A percentile compares a stretch with the other conserved stretches of the same genome.
These are phyloP conservation scores for Ganoderma boninense DNA, from an alignment of 1,284 basidiomycete species.

Conservation along the genomic window DNA sequence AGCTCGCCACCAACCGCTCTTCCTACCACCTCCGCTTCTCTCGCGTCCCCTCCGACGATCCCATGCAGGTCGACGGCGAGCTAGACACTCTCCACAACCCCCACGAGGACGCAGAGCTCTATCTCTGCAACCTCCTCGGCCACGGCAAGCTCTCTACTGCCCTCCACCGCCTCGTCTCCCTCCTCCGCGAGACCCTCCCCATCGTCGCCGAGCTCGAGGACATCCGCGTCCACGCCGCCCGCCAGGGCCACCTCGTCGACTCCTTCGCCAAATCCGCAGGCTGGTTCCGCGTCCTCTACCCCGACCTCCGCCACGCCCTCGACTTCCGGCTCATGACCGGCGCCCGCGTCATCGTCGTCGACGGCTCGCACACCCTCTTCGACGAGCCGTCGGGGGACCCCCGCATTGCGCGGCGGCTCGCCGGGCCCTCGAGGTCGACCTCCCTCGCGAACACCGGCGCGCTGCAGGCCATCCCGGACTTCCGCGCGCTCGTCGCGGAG, in stretches of 20 bases:
- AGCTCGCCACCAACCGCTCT: slow-evolving; percentile 67
- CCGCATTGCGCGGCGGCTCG: slow-evolving; percentile 9
- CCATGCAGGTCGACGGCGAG: slow-evolving; percentile 28
- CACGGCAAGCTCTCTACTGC: slow-evolving; percentile 70
- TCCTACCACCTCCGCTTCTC: slow-evolving; percentile 80
- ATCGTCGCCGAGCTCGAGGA: slow-evolving; percentile 75
- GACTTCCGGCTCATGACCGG: slow-evolving; percentile 79
- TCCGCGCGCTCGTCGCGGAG: slow-evolving; percentile 57
- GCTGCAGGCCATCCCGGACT: slow-evolving; percentile 69
- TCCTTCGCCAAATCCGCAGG: slow-evolving; percentile 79
- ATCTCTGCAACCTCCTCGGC: slow-evolving; percentile 68
- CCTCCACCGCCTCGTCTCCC: slow-evolving; percentile 66
- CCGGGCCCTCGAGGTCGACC: slow-evolving; percentile 1
- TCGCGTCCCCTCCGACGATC: slow-evolving; percentile 47
- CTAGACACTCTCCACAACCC: slow-evolving; percentile 57
- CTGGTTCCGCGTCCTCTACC: slow-evolving; percentile 81
- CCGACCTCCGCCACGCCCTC: slow-evolving; percentile 75
- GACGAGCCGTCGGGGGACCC: slow-evolving; percentile 34
- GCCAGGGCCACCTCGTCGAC: slow-evolving; percentile 58
- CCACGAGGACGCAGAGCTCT: slow-evolving; percentile 78
- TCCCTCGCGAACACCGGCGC: slow-evolving; percentile 42
- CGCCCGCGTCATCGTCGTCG: slow-evolving; percentile 71
- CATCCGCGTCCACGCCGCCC: slow-evolving; percentile 53
- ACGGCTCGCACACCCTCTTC: slow-evolving; percentile 71
- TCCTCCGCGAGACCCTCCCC: slow-evolving; percentile 78